These are phyloP conservation scores for Ophiostoma tasmaniense DNA, from an alignment of 2,329 filamentous ascomycete species.

Conservation along the genomic window DNA sequence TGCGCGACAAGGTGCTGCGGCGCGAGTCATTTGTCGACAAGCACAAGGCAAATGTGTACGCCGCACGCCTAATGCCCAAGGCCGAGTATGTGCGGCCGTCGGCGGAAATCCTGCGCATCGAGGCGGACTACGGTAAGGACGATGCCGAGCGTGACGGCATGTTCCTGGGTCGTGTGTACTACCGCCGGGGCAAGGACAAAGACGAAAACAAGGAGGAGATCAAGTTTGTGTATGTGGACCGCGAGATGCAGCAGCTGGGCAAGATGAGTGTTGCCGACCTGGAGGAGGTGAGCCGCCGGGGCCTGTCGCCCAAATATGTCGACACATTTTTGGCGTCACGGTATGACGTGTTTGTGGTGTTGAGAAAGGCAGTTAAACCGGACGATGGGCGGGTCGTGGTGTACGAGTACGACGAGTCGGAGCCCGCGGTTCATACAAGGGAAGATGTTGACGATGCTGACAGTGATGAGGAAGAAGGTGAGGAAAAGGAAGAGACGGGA, in stretches of 20 bases:
- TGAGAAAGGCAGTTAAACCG: not conserved
- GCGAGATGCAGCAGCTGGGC: conserved; percentile 1
- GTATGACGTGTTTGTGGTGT: not conserved
- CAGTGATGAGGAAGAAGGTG: not conserved
- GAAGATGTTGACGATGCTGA: not conserved
- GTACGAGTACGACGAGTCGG: not conserved
- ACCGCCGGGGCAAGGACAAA: not conserved
- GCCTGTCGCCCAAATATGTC: not conserved
- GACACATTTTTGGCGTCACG: not conserved
- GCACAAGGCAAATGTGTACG: conserved; percentile 1
- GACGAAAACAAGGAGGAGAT: not conserved
- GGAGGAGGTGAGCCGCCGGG: not conserved
- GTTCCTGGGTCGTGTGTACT: not conserved
- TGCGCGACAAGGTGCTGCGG: conserved; percentile 1
- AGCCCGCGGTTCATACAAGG: not conserved
- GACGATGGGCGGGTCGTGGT: not conserved
- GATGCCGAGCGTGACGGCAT: not conserved
- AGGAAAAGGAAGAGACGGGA: not conserved
- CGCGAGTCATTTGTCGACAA: not conserved
- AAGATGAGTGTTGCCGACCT: not conserved
- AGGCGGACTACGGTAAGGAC: not conserved
- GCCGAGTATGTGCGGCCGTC: conserved; percentile 1
- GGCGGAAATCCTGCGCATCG: not conserved
- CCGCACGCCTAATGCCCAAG: not conserved
- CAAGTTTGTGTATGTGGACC: not conserved